Evolutionary conservation across 495 filamentous ascomycete genomes (phyloP).

Genomic region (Trichodelitschia bisporula): DNA sequence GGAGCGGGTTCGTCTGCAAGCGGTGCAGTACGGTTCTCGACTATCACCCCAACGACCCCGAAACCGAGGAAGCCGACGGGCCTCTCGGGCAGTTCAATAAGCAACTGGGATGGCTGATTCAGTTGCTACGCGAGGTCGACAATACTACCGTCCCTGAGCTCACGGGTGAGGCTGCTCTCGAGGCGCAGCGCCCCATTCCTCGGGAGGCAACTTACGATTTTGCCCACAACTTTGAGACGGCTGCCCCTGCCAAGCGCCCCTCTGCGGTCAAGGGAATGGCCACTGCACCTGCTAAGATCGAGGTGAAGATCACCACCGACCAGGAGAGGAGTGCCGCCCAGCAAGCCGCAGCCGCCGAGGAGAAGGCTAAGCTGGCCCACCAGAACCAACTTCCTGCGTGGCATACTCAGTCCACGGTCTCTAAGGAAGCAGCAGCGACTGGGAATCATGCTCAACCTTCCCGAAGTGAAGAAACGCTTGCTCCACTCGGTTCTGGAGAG

Average conservation of each 20-base stretch:
- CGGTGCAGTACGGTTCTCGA: slow-evolving; percentile 48
- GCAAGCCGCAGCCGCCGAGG: slow-evolving; percentile 40
- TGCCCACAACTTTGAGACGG: slow-evolving; percentile 24
- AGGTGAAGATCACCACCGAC: slow-evolving; percentile 50
- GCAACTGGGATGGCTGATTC: slow-evolving; percentile 64
- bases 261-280: slow-evolving; percentile 50
- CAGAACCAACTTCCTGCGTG: slow-evolving; percentile 77
- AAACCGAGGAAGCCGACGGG: slow-evolving; percentile 34
- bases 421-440: slow-evolving; percentile 13
- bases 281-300: slow-evolving; percentile 42
- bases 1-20: slow-evolving; percentile 55
- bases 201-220: slow-evolving; percentile 35
- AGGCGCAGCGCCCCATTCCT: slow-evolving; percentile 29
- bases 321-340: slow-evolving; percentile 55
- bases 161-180: slow-evolving; percentile 57
- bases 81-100: slow-evolving; percentile 66
- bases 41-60: slow-evolving; percentile 37
- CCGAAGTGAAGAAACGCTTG: slow-evolving; percentile 3
- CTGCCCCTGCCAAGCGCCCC: slow-evolving; percentile 24
- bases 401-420: slow-evolving; percentile 72
- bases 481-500: slow-evolving; percentile 9
- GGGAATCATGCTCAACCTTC: slow-evolving; percentile 4
- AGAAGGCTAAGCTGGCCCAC: slow-evolving; percentile 47
- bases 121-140: slow-evolving; percentile 71
- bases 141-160: slow-evolving; percentile 58